Percentiles rank a stretch among this genome's conserved stretches.
phyloP scores from a whole-genome alignment of 164 flowering plant species.

The Vitis rotundifolia region DNA sequence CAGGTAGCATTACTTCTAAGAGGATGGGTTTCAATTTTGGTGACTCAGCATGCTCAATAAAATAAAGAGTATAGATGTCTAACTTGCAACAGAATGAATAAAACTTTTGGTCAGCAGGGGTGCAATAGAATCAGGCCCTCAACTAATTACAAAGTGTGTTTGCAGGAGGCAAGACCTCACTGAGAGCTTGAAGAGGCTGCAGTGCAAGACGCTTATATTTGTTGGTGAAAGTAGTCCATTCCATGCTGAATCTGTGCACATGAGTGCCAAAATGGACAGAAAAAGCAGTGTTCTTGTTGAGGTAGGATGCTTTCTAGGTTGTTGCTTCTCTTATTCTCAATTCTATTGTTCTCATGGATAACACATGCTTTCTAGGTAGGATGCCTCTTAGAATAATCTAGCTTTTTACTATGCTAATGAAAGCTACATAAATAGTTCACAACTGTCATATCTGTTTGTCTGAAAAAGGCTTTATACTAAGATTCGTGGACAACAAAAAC shows the following conservation, averaged over 20 bases:
- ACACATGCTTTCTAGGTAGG: too few relatives aligned
- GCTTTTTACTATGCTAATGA: too few relatives aligned
- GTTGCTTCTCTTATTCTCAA: not conserved
- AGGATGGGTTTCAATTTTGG: too few relatives aligned
- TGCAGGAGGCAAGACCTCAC: slow-evolving; percentile 77
- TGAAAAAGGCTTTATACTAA: too few relatives aligned
- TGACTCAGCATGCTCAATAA: too few relatives aligned
- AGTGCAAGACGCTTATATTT: slow-evolving; percentile 72
- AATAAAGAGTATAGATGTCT: not conserved
- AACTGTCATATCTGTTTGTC: too few relatives aligned
- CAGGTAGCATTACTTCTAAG: too few relatives aligned
- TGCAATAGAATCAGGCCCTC: not conserved
- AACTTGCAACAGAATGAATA: not conserved
- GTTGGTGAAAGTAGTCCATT: slow-evolving; percentile 84
- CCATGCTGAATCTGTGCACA: slow-evolving; percentile 67
- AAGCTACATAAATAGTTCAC: too few relatives aligned
- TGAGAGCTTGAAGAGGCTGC: slow-evolving; percentile 54
- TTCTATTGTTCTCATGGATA: not conserved
- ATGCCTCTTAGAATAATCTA: not conserved
- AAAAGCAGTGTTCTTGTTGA: slow-evolving; percentile 69
- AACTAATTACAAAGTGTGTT: not conserved
- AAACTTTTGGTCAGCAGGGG: not conserved
- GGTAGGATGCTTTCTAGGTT: slow-evolving; percentile 36
- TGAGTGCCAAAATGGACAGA: slow-evolving; percentile 68
- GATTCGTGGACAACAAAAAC: too few relatives aligned